A percentile compares a stretch with the other conserved stretches of the same genome.
Evolutionary conservation across 2,329 filamentous ascomycete genomes (phyloP).

Genomic region (Leptographium lundbergii): DNA sequence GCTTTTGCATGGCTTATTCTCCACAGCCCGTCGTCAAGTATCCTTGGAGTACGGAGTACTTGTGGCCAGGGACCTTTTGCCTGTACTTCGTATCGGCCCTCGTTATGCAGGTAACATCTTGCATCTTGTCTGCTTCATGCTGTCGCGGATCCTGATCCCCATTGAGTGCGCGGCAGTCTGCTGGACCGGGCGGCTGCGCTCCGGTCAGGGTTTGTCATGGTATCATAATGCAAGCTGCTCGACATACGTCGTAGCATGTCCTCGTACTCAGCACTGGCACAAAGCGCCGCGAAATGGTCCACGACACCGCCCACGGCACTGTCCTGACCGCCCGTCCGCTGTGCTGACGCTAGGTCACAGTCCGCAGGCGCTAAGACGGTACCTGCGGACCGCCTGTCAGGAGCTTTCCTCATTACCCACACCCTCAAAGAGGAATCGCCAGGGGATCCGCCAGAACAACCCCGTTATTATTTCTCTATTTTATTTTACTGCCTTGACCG

Average conservation of each 20-base stretch:
- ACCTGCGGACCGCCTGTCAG: slow-evolving; percentile 5
- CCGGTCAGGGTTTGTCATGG: too few relatives aligned
- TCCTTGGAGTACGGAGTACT: too few relatives aligned
- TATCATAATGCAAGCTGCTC: too few relatives aligned
- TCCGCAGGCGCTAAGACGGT: slow-evolving; percentile 3
- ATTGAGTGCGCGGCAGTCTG: too few relatives aligned
- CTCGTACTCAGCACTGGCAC: not conserved
- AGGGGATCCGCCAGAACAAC: slow-evolving; percentile 3
- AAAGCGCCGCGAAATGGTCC: not conserved
- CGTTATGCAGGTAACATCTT: not conserved
- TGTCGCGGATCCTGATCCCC: not conserved
- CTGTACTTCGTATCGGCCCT: not conserved
- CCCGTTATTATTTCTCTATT: slow-evolving; percentile 1
- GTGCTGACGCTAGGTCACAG: not conserved
- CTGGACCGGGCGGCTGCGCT: too few relatives aligned
- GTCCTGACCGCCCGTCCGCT: slow-evolving; percentile 2
- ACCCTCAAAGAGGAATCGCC: not conserved
- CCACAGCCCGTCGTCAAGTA: not conserved
- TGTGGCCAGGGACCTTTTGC: too few relatives aligned
- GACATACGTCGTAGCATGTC: not conserved
- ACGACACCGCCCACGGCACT: not conserved
- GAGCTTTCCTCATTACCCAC: not conserved
- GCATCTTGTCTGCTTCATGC: not conserved
- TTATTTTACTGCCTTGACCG: slow-evolving; percentile 4
- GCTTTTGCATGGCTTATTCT: not conserved